Percentiles rank a stretch among this genome's conserved stretches.
Evolutionary conservation across 805 yeast species (phyloP).

Genomic region (Starmerella floris): DNA sequence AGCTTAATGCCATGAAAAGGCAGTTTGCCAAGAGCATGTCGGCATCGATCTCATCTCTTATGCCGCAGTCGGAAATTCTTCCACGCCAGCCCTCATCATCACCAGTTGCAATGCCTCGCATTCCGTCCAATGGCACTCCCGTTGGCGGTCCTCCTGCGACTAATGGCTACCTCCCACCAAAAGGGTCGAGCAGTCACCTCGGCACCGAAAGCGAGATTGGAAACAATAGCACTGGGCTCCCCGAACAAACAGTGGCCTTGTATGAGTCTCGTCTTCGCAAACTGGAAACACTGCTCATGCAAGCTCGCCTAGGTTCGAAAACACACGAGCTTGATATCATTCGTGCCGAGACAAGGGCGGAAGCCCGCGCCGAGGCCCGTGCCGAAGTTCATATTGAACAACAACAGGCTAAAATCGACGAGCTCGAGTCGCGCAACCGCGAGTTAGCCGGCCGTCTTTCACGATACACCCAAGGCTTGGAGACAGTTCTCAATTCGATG

Average conservation of each 20-base stretch:
- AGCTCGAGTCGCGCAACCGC: slow-evolving; percentile 9
- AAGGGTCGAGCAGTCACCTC: neutral
- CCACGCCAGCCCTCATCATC: neutral
- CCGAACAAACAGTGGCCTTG: slow-evolving; percentile 22
- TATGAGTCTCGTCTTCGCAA: slow-evolving; percentile 61
- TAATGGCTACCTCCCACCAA: too few species aligned
- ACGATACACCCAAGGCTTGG: slow-evolving; percentile 27
- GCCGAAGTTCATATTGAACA: slow-evolving; percentile 12
- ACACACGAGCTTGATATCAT: slow-evolving; percentile 14
- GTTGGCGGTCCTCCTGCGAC: neutral
- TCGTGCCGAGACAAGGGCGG: slow-evolving; percentile 16
- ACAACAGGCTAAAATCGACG: slow-evolving; percentile 7
- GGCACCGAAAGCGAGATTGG: neutral
- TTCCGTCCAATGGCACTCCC: neutral
- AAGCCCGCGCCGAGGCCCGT: slow-evolving; percentile 16
- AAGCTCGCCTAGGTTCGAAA: slow-evolving; percentile 12
- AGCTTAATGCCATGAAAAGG: slow-evolving; percentile 24
- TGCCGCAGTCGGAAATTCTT: neutral
- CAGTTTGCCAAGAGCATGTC: slow-evolving; percentile 16
- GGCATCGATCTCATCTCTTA: slow-evolving; percentile 12
- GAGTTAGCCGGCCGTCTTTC: slow-evolving; percentile 7
- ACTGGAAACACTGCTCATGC: slow-evolving; percentile 28
- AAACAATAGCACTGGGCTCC: neutral
- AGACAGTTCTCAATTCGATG: slow-evolving; percentile 55
- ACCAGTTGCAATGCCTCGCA: neutral